A percentile compares a stretch with the other conserved stretches of the same genome.
These are phyloP conservation scores for Entoloma clypeatum DNA, from an alignment of 1,284 basidiomycete species.

Conservation along the genomic window DNA sequence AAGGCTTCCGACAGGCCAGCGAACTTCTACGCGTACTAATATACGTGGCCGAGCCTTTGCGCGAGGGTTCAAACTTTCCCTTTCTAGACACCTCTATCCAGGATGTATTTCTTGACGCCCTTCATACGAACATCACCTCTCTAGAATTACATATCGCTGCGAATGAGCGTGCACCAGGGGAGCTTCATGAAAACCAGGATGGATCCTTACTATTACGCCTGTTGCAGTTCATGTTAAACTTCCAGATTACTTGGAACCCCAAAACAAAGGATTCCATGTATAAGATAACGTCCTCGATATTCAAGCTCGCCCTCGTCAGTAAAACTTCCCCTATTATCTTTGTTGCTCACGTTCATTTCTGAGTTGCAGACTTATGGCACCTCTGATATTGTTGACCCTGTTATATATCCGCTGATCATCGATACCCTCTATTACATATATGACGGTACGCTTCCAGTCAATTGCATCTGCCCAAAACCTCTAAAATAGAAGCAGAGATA, in stretches of 20 bases:
- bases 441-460: constrained; percentile 51
- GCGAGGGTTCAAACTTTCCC: constrained; percentile 44
- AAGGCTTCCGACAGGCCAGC: constrained; percentile 52
- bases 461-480: constrained; percentile 3
- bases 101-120: constrained; percentile 47
- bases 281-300: constrained; percentile 43
- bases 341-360: constrained; percentile 8
- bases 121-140: constrained; percentile 42
- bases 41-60: constrained; percentile 62
- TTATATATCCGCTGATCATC: constrained; percentile 60
- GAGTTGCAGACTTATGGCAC: constrained; percentile 45
- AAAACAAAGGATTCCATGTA: constrained; percentile 45
- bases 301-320: constrained; percentile 57
- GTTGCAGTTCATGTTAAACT: constrained; percentile 68
- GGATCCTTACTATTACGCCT: constrained; percentile 58
- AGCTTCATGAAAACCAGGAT: constrained; percentile 22
- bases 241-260: constrained; percentile 55
- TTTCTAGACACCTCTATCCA: constrained; percentile 51
- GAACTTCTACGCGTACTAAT: constrained; percentile 69
- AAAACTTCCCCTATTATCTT: neutral
- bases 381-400: constrained; percentile 46
- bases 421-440: constrained; percentile 72
- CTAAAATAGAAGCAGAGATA: constrained; percentile 45
- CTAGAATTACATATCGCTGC: constrained; percentile 36
- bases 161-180: constrained; percentile 18